phyloP scores from a whole-genome alignment of 176 grass and related monocot species.

The Oropetium thomaeum region DNA sequence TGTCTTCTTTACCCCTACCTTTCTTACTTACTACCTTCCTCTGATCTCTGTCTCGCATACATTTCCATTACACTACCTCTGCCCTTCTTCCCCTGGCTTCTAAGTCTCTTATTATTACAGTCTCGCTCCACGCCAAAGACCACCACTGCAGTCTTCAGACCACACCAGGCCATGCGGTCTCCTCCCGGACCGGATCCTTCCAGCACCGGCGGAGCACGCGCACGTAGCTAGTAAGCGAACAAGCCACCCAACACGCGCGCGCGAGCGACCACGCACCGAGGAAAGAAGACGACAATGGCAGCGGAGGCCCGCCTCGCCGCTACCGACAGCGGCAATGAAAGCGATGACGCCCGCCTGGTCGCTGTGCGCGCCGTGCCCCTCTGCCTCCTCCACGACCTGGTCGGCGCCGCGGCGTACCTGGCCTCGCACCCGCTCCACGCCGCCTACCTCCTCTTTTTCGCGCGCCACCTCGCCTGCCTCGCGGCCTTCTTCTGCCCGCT shows the following conservation, averaged over 20 bases:
- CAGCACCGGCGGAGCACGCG: conserved; percentile 8
- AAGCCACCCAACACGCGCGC: conserved; percentile 8
- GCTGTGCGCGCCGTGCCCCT: conserved; percentile 13
- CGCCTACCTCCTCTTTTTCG: conserved; percentile 75
- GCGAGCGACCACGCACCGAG: neutral
- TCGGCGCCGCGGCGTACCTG: conserved; percentile 51
- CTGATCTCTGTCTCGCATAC: neutral
- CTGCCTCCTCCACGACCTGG: conserved; percentile 47
- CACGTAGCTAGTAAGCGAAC: conserved; percentile 33
- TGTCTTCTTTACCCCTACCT: neutral
- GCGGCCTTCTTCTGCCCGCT: conserved; percentile 69
- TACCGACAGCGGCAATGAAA: neutral
- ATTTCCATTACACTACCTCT: neutral
- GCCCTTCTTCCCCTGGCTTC: conserved; percentile 7
- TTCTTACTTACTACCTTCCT: neutral
- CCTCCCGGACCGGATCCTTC: neutral
- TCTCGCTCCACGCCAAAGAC: conserved; percentile 17
- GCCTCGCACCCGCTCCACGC: conserved; percentile 66
- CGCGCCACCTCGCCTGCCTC: conserved; percentile 46
- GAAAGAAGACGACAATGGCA: conserved; percentile 30
- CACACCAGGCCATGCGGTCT: conserved; percentile 13
- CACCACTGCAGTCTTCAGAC: neutral
- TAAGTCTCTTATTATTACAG: too few species aligned
- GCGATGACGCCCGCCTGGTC: too few species aligned
- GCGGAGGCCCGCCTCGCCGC: conserved; percentile 21